Conservation (phyloP, 2,329 filamentous ascomycete genomes). For the Cercospora sp. region DNA sequence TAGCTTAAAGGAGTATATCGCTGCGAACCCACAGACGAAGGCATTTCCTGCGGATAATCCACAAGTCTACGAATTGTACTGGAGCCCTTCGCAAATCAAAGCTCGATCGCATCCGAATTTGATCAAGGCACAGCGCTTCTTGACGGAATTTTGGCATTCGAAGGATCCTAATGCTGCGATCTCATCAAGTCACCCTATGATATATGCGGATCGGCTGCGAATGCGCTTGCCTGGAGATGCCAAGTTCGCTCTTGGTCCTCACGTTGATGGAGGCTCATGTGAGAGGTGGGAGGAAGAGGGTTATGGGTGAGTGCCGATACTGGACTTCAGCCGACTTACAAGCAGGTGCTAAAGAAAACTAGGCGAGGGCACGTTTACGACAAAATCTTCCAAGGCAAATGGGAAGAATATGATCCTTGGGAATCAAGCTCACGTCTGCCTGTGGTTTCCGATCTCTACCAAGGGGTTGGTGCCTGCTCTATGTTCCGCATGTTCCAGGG, state of each 20-base stretch:
- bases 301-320: conserved; percentile 45
- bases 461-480: conserved; percentile 76
- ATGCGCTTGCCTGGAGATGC: conserved; percentile 57
- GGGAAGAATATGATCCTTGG: conserved; percentile 82
- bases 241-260: conserved; percentile 58
- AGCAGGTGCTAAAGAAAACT: not conserved
- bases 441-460: conserved; percentile 73
- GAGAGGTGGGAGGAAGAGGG: conserved; percentile 60
- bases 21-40: conserved; percentile 48
- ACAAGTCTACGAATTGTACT: conserved; percentile 55
- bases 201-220: conserved; percentile 52
- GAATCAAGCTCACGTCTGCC: conserved; percentile 68
- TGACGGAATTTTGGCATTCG: conserved; percentile 53
- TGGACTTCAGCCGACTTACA: not conserved
- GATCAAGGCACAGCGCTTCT: conserved; percentile 49
- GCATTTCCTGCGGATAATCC: conserved; percentile 52
- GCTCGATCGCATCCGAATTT: conserved; percentile 51
- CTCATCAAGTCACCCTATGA: conserved; percentile 49
- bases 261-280: conserved; percentile 53
- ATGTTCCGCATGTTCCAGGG: conserved; percentile 90
- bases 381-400: conserved; percentile 68
- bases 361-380: conserved; percentile 65
- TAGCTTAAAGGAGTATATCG: conserved; percentile 47
- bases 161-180: conserved; percentile 45
- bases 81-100: conserved; percentile 49